Percentiles rank a stretch among this genome's conserved stretches.
Conservation (phyloP, 768 basidiomycete species). For the Termitomyces bulborhizus region DNA sequence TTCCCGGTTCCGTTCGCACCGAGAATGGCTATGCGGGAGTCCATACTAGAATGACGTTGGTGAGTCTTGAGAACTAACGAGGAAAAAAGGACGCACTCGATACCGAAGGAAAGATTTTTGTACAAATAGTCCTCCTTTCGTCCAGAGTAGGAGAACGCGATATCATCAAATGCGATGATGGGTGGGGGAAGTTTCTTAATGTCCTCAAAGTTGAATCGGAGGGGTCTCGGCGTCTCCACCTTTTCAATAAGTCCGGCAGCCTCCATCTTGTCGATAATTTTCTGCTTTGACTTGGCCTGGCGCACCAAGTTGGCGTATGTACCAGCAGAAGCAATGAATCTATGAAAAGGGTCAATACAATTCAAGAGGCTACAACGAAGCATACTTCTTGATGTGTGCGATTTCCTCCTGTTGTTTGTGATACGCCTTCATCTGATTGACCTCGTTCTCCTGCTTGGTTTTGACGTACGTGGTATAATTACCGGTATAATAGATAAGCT, state of each 20-base stretch:
- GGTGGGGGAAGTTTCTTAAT: conserved; percentile 91
- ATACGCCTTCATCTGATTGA: conserved; percentile 99
- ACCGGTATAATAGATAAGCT: conserved; percentile 89
- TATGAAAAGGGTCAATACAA: conserved; percentile 14
- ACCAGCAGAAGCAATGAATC: conserved; percentile 99
- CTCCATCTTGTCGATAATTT: conserved; percentile 99
- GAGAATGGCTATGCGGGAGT: conserved; percentile 91
- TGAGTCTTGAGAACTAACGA: neutral
- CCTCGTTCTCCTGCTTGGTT: conserved; percentile 95
- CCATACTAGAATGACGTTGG: conserved; percentile 47
- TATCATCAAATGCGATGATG: conserved; percentile 92
- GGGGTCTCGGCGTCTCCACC: conserved; percentile 63
- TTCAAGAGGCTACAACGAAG: neutral
- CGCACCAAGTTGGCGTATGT: conserved; percentile 98
- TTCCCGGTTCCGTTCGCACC: conserved; percentile 96
- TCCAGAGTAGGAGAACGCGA: conserved; percentile 95
- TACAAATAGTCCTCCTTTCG: conserved; percentile 86
- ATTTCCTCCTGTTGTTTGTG: conserved; percentile 98
- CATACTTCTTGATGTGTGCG: conserved; percentile 92
- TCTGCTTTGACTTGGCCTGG: conserved; percentile 99
- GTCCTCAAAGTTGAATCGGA: conserved; percentile 96
- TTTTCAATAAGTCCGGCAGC: conserved; percentile 95
- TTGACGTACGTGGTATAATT: conserved; percentile 98
- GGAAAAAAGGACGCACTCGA: conserved; percentile 56
- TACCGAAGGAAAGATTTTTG: conserved; percentile 88